Conservation (phyloP, 2,329 filamentous ascomycete species). For the Penicillium thymicola region DNA sequence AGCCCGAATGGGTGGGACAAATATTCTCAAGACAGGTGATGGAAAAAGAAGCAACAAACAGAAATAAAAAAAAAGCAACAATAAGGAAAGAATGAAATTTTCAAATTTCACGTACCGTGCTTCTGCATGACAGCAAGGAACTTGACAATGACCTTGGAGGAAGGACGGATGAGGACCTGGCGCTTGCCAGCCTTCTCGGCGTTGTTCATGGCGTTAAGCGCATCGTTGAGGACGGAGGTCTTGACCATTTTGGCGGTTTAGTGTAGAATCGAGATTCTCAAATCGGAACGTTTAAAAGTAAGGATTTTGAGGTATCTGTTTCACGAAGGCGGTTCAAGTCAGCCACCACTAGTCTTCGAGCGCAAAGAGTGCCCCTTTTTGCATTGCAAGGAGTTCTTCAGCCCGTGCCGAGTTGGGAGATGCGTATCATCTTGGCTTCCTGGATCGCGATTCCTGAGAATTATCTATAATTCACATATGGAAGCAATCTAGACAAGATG, state of each 20-base stretch:
- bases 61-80: not conserved
- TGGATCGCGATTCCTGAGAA: conserved; percentile 7
- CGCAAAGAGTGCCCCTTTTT: conserved; percentile 63
- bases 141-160: conserved; percentile 99
- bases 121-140: conserved; percentile 99
- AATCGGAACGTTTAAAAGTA: conserved; percentile 38
- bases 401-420: conserved; percentile 53
- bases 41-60: conserved; percentile 1
- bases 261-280: conserved; percentile 48
- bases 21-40: not conserved
- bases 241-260: conserved; percentile 88
- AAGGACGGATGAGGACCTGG: conserved; percentile 96
- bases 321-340: conserved; percentile 39
- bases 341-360: conserved; percentile 64
- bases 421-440: conserved; percentile 41
- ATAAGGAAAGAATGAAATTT: conserved; percentile 2
- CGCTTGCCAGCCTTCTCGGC: conserved; percentile 99
- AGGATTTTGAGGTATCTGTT: conserved; percentile 39
- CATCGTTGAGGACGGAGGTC: conserved; percentile 99
- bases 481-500: conserved; percentile 27
- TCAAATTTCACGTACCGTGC: conserved; percentile 70
- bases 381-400: conserved; percentile 62
- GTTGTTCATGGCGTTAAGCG: conserved; percentile 99
- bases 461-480: conserved; percentile 11
- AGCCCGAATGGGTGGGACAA: conserved; percentile 67